phyloP scores from a whole-genome alignment of 2,329 filamentous ascomycete genomes.

The Fusarium annulatum region DNA sequence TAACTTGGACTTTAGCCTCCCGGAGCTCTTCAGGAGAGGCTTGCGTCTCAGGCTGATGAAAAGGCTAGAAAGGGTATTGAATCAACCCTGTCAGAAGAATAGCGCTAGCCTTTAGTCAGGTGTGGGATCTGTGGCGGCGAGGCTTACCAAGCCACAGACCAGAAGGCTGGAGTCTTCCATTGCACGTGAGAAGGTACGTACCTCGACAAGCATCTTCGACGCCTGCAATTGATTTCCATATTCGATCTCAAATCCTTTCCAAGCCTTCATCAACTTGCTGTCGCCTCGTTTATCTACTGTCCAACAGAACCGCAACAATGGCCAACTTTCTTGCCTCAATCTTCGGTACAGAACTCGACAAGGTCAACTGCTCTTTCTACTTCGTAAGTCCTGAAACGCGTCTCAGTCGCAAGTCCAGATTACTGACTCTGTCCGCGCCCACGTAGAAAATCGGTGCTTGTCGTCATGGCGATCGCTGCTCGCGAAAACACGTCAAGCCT shows the following conservation, averaged over 20 bases:
- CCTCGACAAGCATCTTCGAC: slow-evolving; percentile 32
- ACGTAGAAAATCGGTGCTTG: slow-evolving; percentile 97
- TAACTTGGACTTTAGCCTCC: slow-evolving; percentile 13
- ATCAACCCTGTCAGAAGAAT: slow-evolving; percentile 6
- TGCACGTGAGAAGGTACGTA: slow-evolving; percentile 47
- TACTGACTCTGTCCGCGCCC: slow-evolving; percentile 29
- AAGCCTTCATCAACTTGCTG: slow-evolving; percentile 28
- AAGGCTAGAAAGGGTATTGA: neutral
- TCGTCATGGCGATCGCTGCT: slow-evolving; percentile 97
- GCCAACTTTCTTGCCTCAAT: slow-evolving; percentile 99
- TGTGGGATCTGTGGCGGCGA: slow-evolving; percentile 8
- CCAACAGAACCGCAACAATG: slow-evolving; percentile 63
- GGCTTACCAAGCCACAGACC: slow-evolving; percentile 26
- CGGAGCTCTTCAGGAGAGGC: slow-evolving; percentile 25
- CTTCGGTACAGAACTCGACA: slow-evolving; percentile 99
- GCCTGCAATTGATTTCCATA: slow-evolving; percentile 3
- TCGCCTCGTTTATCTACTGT: neutral
- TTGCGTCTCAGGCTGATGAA: slow-evolving; percentile 19
- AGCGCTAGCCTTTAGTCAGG: slow-evolving; percentile 1
- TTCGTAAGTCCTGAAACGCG: slow-evolving; percentile 51
- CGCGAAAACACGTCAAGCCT: slow-evolving; percentile 98
- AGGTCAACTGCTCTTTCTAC: slow-evolving; percentile 99
- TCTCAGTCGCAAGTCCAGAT: slow-evolving; percentile 16
- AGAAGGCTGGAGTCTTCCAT: slow-evolving; percentile 25
- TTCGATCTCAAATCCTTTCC: slow-evolving; percentile 37